A percentile compares a stretch with the other conserved stretches of the same genome.
Evolutionary conservation across 495 filamentous ascomycete species (phyloP).

Genomic region (Neurospora sp.): DNA sequence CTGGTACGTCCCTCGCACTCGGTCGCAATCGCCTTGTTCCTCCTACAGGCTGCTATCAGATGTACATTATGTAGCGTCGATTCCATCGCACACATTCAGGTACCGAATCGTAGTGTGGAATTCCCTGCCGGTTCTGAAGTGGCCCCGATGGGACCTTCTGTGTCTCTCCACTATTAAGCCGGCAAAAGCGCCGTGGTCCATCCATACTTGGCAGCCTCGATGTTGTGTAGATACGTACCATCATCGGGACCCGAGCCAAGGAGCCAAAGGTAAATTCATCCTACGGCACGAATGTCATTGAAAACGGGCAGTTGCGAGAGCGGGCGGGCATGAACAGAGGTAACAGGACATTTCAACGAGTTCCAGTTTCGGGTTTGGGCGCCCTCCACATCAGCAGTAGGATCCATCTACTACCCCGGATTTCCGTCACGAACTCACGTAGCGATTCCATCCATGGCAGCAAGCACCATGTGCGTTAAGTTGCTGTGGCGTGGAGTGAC

Average conservation of each 20-base stretch:
- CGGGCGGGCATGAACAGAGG: not conserved
- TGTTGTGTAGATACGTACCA: not conserved
- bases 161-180: constrained; percentile 44
- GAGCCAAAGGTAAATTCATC: not conserved
- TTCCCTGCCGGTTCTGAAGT: not conserved
- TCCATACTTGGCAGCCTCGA: constrained; percentile 5
- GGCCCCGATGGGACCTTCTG: constrained; percentile 8
- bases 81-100: not conserved
- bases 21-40: not conserved
- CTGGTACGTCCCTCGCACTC: not conserved
- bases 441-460: not conserved
- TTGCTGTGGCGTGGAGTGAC: not conserved
- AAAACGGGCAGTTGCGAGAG: not conserved
- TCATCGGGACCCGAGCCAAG: not conserved
- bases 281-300: not conserved
- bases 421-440: not conserved
- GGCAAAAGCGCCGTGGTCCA: constrained; percentile 41
- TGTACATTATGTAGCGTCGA: not conserved
- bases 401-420: not conserved
- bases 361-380: not conserved
- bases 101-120: not conserved
- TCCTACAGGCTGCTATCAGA: not conserved
- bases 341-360: not conserved
- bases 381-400: not conserved
- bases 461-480: not conserved